Evolutionary conservation across 495 filamentous ascomycete species (phyloP).

Genomic region (Pseudevernia furfuracea): DNA sequence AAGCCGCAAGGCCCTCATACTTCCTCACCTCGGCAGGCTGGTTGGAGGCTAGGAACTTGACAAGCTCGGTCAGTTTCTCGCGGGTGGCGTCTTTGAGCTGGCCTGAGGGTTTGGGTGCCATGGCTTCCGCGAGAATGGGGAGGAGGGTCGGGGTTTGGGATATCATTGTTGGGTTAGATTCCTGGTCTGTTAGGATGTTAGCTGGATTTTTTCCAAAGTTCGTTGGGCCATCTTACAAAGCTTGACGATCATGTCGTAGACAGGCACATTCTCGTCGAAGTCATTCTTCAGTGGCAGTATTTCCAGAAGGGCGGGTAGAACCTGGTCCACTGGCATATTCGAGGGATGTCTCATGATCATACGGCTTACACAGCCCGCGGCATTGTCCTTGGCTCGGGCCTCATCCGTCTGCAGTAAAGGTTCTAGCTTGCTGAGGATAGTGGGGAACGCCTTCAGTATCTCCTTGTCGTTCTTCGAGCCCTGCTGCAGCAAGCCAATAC

Average conservation of each 20-base stretch:
- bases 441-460: slow-evolving; percentile 62
- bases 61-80: slow-evolving; percentile 57
- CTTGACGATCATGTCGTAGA: slow-evolving; percentile 79
- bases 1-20: slow-evolving; percentile 23
- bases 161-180: slow-evolving; percentile 62
- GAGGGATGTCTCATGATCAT: slow-evolving; percentile 83
- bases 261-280: slow-evolving; percentile 90
- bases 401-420: slow-evolving; percentile 66
- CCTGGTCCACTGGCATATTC: slow-evolving; percentile 66
- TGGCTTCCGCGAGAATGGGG: slow-evolving; percentile 71
- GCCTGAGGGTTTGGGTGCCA: slow-evolving; percentile 57
- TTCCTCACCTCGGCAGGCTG: slow-evolving; percentile 24
- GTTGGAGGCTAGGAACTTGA: slow-evolving; percentile 59
- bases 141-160: slow-evolving; percentile 70
- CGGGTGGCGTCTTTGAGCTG: slow-evolving; percentile 81
- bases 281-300: slow-evolving; percentile 88
- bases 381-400: slow-evolving; percentile 81
- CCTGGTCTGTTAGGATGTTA: slow-evolving; percentile 54
- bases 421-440: slow-evolving; percentile 77
- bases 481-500: slow-evolving; percentile 71
- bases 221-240: too few species aligned
- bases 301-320: slow-evolving; percentile 70
- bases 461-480: slow-evolving; percentile 65
- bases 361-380: slow-evolving; percentile 82
- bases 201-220: too few species aligned